Base-by-base conservation (phyloP, 495 filamentous ascomycete genomes). In the Lophiostoma macrostomum region DNA sequence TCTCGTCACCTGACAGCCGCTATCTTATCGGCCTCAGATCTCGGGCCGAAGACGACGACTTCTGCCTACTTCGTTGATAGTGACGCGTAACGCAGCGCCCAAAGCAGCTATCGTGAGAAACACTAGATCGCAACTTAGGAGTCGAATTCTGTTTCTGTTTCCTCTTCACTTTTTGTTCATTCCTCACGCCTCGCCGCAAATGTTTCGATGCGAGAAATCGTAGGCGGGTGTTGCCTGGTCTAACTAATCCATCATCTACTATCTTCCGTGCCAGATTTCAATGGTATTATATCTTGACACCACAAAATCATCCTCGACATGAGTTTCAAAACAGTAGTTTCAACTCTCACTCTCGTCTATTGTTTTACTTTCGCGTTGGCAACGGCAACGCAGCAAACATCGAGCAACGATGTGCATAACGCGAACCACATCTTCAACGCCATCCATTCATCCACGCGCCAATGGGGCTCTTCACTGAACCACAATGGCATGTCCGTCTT, bases 401-500 rank as follows among this genome's bases (percentile, higher is more conserved):
- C n/a, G n/a, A n/a, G n/a, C n/a, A n/a, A n/a, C 7, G 1, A 36
- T 8, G 4, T 42, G 14, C 32, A 52, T 5, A 59, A 61, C 46
- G 52, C 58, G 10, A 78, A 78, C 56, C 73, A 78, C 40, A 82
- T 86, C 49, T 86, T 86, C 74, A 87, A 86, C 59, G 71, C 79
- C 16, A 67, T 86, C 29, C 81, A 85, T 56, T 78, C 78, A 23
- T 80, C 84, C 16, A 80, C 82, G 76, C 78, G 84, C 19, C 80
- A 86, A 73, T 87, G 80, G 77, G 82, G 81, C 6, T 85, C 82
- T 0, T 82, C 81, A 0, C 63, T 84, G 4, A 72, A 86, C 37
- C 84, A 87, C 58, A 87, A 86, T 63, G 83, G 83, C 44, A 80
- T 85, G 71, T 84, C 82, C 0, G 71, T 83, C 61, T 84, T 83